Base-by-base conservation (phyloP, 1,139 yeast genomes). In the Suhomyces coccinellae region DNA sequence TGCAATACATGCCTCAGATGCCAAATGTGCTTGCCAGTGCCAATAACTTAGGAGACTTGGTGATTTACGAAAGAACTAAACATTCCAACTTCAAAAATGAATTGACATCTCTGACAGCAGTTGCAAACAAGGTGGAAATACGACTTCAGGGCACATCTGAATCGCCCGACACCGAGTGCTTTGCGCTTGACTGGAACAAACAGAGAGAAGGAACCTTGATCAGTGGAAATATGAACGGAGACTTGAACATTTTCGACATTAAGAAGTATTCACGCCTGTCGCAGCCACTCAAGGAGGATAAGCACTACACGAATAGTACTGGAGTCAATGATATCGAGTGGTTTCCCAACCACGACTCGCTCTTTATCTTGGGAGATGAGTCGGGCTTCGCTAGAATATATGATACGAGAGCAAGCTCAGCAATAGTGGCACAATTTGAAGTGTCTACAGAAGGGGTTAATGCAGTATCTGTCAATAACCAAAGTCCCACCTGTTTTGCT, bases 251-350 rank as follows among this genome's bases (percentile, higher is more conserved):
- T n/a, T 69, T 61, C 47, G 77, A 74, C 52, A 60, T 74, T 6
- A 61, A 57, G 37, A 43, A 48, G 10, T 56, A 59, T 36, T 49
- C 52, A 2, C 26, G 28, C 4, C 15, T 16, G 11, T 24, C 44
- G 2, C 35, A 38, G 10, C 7, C 35, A 5, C 41, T 41, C 12
- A 20, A 24, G 7, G 43, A 51, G 33, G 13, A 33, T 6, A 35
- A 38, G 10, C 44, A 48, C 37, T 28, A 24, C 20, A 43, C 34
- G 26, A 51, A 49, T 29, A 24, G 27, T 4, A 28, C 52, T 8
- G 88, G 87, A 0, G 68, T 80, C 12, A 86, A 86, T 58, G 86
- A 82, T 53, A 67, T 82, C 1, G 75, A 80, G 48, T 85, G 87
- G 86, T 59, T 76, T 42, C 74, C 77, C 3, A 66, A 67, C 38